phyloP scores from a whole-genome alignment of 441 rosid species.

The Erodium moschatum region DNA sequence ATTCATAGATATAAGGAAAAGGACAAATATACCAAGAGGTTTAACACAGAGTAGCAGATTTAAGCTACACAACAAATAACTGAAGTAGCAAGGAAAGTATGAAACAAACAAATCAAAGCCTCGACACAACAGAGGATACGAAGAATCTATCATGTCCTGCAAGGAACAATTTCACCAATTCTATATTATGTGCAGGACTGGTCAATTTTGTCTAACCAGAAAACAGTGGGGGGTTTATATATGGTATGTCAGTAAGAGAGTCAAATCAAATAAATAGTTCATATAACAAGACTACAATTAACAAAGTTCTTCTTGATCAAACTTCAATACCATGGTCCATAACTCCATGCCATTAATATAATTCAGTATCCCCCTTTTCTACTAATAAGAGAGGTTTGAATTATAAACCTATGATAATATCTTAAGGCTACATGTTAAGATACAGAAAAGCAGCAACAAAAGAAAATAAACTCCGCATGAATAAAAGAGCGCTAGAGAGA shows the following conservation, averaged over 20 bases:
- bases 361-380: background rate
- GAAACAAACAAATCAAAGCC: background rate
- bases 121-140: background rate
- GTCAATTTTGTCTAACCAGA: background rate
- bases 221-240: background rate
- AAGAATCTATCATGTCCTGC: background rate
- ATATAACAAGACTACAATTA: background rate
- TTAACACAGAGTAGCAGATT: background rate
- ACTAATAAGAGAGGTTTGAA: background rate
- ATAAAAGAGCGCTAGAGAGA: background rate
- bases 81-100: background rate
- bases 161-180: background rate
- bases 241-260: background rate
- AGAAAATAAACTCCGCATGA: background rate
- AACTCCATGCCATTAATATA: background rate
- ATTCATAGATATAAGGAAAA: slow-evolving; percentile 13
- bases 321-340: background rate
- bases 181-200: background rate
- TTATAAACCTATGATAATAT: background rate
- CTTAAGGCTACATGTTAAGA: background rate
- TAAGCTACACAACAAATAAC: background rate
- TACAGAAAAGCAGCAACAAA: background rate
- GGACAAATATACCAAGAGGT: slow-evolving; percentile 11
- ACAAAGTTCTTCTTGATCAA: background rate
- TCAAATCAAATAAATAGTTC: background rate